Conservation (phyloP, 2,329 filamentous ascomycete species). For the Xylaria sp. region DNA sequence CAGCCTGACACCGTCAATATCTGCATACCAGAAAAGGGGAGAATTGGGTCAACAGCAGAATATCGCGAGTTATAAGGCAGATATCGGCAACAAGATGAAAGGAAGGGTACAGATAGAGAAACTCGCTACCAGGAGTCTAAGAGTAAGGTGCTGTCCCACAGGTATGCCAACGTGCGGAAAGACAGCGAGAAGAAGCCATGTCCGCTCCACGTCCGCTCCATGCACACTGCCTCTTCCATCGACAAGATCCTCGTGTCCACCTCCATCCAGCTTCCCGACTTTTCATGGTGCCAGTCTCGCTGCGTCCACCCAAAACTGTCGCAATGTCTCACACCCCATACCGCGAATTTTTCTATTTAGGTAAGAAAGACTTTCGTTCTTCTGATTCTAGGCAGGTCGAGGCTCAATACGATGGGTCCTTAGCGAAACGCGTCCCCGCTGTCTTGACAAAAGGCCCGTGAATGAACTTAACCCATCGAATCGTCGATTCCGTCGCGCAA, state of each 20-base stretch:
- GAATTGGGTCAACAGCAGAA: background rate
- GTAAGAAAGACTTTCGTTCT: background rate
- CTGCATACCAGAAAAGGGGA: background rate
- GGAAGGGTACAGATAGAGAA: background rate
- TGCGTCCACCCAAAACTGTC: conserved; percentile 26
- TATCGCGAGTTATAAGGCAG: background rate
- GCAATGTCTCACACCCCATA: conserved; percentile 12
- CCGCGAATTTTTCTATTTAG: conserved; percentile 4
- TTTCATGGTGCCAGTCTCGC: conserved; percentile 17
- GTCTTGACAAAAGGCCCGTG: background rate
- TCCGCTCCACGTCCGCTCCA: conserved; percentile 12
- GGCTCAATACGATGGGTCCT: background rate
- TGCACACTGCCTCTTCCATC: conserved; percentile 28
- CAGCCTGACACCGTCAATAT: background rate
- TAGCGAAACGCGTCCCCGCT: background rate
- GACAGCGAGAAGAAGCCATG: conserved; percentile 6
- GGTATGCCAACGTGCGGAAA: conserved; percentile 8
- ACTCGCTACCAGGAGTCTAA: background rate
- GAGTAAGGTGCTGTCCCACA: conserved; percentile 18
- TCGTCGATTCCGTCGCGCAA: background rate
- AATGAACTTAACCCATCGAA: background rate
- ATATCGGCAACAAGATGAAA: background rate
- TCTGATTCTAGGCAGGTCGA: conserved; percentile 5
- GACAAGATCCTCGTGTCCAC: conserved; percentile 6
- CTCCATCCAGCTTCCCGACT: conserved; percentile 20